Percentiles rank a stretch among this genome's conserved stretches.
Evolutionary conservation across 2,329 filamentous ascomycete genomes (phyloP).

Genomic region (Harringtonia lauricola): DNA sequence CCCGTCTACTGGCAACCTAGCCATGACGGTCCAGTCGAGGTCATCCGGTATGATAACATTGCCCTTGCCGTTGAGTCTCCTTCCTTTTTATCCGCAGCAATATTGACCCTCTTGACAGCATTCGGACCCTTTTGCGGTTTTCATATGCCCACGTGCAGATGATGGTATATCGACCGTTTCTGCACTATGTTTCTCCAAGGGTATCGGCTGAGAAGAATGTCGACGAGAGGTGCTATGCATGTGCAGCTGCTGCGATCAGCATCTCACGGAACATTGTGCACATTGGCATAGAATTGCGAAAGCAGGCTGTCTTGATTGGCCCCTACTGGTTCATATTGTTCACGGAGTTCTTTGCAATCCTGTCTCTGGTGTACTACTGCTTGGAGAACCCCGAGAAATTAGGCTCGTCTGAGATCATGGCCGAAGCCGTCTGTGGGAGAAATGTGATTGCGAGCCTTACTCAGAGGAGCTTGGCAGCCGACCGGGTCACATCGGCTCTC

Average conservation of each 20-base stretch:
- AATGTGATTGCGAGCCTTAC: conserved; percentile 72
- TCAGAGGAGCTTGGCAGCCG: conserved; percentile 77
- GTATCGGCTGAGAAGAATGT: conserved; percentile 43
- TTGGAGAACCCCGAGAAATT: conserved; percentile 68
- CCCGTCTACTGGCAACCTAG: conserved; percentile 71
- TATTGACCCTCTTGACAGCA: conserved; percentile 21
- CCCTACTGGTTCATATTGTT: conserved; percentile 84
- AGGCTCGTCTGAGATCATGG: conserved; percentile 67
- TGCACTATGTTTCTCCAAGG: conserved; percentile 68
- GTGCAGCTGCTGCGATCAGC: conserved; percentile 49
- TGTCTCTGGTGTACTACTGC: conserved; percentile 70
- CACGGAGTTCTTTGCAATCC: conserved; percentile 70
- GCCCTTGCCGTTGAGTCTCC: not conserved
- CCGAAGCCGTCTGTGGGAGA: conserved; percentile 75
- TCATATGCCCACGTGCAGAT: conserved; percentile 77
- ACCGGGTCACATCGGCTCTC: conserved; percentile 70
- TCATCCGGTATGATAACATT: conserved; percentile 52
- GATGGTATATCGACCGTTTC: conserved; percentile 70
- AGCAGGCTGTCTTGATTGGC: conserved; percentile 43
- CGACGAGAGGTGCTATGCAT: conserved; percentile 72
- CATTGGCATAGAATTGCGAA: conserved; percentile 8
- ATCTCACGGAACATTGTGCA: conserved; percentile 59
- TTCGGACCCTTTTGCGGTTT: conserved; percentile 68
- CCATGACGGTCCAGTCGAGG: conserved; percentile 60
- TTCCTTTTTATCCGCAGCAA: not conserved